Base-by-base conservation (phyloP, 2,329 filamentous ascomycete species). In the Fusarium udum region DNA sequence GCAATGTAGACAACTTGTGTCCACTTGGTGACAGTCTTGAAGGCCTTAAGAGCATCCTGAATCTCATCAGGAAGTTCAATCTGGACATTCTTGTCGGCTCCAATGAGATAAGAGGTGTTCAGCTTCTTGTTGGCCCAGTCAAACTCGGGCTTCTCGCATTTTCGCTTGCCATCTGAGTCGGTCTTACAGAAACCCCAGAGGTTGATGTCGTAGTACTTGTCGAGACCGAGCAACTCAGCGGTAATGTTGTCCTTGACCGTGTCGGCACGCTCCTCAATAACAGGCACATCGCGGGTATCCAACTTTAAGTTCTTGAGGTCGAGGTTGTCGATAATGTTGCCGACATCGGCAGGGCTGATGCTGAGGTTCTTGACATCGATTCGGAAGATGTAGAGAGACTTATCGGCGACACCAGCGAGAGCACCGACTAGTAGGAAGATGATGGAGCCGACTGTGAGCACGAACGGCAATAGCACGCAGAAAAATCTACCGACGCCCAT, bases 161-260 rank as follows among this genome's bases (percentile, higher is more conserved):
- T 85, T 72, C 87, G 85, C 71, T 87, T 85, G 73, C 75, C 74
- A 74, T 88, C 87, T 74, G 86, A 82, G 57, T 87, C 83, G 60
- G 88, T 90, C 64, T 86, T 85, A 88, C 96, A 98, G 88, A 95
- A 97, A 80, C 92, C 93, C 93, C 94, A 97, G 42, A 98, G 87
- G 79, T 89, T 90, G 79, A 98, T 87, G 69, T 93, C 89, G 88
- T 98, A 98, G 78, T 91, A 87, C 80, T 95, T 90, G 78, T 88
- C 89, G 67, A 97, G 88, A 61, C 88, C 86, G 48, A 93, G 86
- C 31, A 89, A 83, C 3, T 80, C 74, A 13, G 89, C 89, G 8
- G 88, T 90, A 78, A 91, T 85, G 82, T 89, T 90, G 74, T 75
- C 80, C 72, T 72, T 75, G 58, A 71, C 26, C 15, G 28, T 49